Percentiles rank a stretch among this genome's conserved stretches.
Evolutionary conservation across 164 flowering plant species (phyloP).

Genomic region (Magnolia sinica): DNA sequence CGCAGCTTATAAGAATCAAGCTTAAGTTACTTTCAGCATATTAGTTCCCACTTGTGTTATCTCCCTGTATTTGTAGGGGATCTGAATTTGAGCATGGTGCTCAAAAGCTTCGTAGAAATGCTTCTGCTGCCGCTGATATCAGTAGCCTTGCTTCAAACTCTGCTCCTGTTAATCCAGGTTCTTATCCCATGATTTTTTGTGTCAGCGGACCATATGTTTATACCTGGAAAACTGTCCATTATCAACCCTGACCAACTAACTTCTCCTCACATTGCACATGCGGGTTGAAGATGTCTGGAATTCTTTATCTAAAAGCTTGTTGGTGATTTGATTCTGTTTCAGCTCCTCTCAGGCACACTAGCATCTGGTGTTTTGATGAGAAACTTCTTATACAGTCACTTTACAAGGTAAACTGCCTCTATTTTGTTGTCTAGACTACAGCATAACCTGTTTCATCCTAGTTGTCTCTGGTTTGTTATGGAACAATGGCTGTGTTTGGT

Average conservation of each 20-base stretch:
- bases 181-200: not conserved
- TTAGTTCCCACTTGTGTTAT: not conserved
- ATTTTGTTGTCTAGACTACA: not conserved
- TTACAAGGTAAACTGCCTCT: constrained; percentile 48
- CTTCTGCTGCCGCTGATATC: constrained; percentile 68
- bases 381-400: constrained; percentile 79
- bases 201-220: not conserved
- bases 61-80: constrained; percentile 33
- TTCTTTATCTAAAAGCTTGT: not conserved
- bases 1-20: not conserved
- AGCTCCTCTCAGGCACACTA: constrained; percentile 66
- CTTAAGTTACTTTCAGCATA: not conserved
- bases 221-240: not conserved
- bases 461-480: too few relatives aligned
- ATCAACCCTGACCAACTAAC: not conserved
- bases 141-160: constrained; percentile 39
- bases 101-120: constrained; percentile 70
- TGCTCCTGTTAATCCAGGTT: constrained; percentile 57
- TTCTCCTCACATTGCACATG: not conserved
- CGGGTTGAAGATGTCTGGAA: not conserved
- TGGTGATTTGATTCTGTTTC: constrained; percentile 12
- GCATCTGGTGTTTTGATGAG: constrained; percentile 88
- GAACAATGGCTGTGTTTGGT: not conserved
- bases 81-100: constrained; percentile 37
- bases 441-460: not conserved